Evolutionary conservation across 1,139 yeast genomes (phyloP).

Genomic region (Sugiyamaella pinicola): DNA sequence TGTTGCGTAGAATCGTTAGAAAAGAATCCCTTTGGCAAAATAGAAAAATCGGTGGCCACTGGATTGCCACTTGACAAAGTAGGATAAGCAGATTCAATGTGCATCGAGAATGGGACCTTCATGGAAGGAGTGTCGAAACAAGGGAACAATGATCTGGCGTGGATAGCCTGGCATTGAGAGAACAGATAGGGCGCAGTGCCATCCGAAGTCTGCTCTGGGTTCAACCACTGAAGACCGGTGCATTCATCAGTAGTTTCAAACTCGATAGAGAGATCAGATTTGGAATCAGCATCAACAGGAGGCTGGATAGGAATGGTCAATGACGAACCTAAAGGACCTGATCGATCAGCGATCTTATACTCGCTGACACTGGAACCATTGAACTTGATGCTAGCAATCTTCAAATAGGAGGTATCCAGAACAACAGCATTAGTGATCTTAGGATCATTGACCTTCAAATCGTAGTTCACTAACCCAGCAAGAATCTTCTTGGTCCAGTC

Average conservation of each 20-base stretch:
- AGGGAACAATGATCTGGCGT: conserved; percentile 85
- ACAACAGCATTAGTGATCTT: conserved; percentile 42
- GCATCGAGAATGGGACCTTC: conserved; percentile 64
- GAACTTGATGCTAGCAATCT: conserved; percentile 51
- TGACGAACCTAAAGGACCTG: conserved; percentile 70
- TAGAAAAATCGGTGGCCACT: conserved; percentile 21
- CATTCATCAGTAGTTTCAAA: conserved; percentile 73
- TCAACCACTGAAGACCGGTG: conserved; percentile 86
- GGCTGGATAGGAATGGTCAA: conserved; percentile 46
- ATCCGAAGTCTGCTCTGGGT: conserved; percentile 78
- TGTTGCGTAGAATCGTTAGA: conserved; percentile 20
- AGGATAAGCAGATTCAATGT: conserved; percentile 64
- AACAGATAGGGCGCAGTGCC: conserved; percentile 72
- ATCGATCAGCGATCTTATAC: conserved; percentile 51
- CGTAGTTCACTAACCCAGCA: conserved; percentile 57
- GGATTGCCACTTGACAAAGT: conserved; percentile 72
- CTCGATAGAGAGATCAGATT: conserved; percentile 45
- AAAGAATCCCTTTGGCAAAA: conserved; percentile 19
- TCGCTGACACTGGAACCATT: conserved; percentile 44
- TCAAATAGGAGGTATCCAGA: conserved; percentile 71
- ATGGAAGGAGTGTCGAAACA: conserved; percentile 90
- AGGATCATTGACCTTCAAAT: conserved; percentile 43
- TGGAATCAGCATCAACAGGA: neutral
- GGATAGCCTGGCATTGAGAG: conserved; percentile 90
- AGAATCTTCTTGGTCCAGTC: conserved; percentile 57